Base-by-base conservation (phyloP, 371 early-diverging fungal species). In the Mortierella polycephala region DNA sequence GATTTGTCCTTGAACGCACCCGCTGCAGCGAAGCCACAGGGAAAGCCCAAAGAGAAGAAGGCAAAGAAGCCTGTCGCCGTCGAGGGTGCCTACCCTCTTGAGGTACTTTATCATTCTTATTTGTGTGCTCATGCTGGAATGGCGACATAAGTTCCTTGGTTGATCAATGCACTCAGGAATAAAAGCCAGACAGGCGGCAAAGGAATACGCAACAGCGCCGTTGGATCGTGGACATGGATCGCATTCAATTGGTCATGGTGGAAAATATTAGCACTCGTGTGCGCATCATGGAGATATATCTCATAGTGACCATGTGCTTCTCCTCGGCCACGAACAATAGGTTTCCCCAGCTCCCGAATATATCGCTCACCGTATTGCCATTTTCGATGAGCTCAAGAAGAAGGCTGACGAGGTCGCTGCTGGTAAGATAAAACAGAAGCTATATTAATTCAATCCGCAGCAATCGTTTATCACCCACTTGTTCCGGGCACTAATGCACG, bases 331-430 rank as follows among this genome's bases (percentile, higher is more conserved):
- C 30, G 30, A 30, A 30, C 30, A 37, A 2, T 75, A 92, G 91
- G 63, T 89, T 45, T 81, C 83, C 6, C 93, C 93, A 23, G 71
- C 85, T 49, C 94, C 95, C 30, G 95, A 92, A 64, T 98, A 92
- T 83, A 83, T 98, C 52, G 87, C 92, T 52, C 93, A 94, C 71
- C 94, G 98, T 69, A 92, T 96, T 74, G 87, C 90, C 54, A 91
- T 97, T 83, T 98, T 97, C 82, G 97, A 97, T 49, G 83, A 86
- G 64, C 86, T 96, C 68, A 94, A 93, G 85, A 83, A 87, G 56
- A 82, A 89, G 67, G 89, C 93, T 61, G 92, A 95, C 67, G 92
- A 90, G n/a, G 88, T 88, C 23, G 83, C 92, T 67, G 93, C 93
- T 44, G 86, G 96, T 95, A 91, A 41, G 37, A 6, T 4, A 40